phyloP scores from a whole-genome alignment of 768 basidiomycete species.

The Rubroboletus satanas region DNA sequence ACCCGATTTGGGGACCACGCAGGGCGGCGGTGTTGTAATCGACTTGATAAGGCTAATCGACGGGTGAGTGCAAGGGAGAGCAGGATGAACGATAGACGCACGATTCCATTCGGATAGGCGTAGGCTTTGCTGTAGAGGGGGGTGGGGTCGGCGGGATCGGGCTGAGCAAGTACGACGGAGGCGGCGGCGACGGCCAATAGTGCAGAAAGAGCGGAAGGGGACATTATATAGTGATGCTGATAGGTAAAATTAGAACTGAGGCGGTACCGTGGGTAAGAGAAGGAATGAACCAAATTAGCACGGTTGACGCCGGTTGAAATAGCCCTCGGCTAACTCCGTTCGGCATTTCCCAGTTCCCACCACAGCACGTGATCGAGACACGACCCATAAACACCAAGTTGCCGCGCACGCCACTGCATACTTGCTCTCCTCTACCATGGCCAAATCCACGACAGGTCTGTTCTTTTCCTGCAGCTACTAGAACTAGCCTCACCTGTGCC shows the following conservation, averaged over 20 bases:
- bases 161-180: conserved; percentile 31
- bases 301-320: conserved; percentile 13
- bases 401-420: conserved; percentile 2
- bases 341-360: conserved; percentile 10
- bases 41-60: conserved; percentile 47
- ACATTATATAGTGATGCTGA: conserved; percentile 25
- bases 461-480: neutral
- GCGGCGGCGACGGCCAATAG: conserved; percentile 32
- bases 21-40: conserved; percentile 35
- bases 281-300: neutral
- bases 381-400: conserved; percentile 22
- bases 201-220: conserved; percentile 40
- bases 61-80: neutral
- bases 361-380: conserved; percentile 29
- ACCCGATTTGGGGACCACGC: conserved; percentile 60
- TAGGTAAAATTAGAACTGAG: conserved; percentile 1
- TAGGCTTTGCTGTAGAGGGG: conserved; percentile 47
- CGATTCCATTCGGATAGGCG: conserved; percentile 42
- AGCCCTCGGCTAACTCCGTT: conserved; percentile 12
- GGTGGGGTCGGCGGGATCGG: conserved; percentile 39
- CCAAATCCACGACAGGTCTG: conserved; percentile 49
- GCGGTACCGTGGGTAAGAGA: neutral
- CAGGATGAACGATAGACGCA: conserved; percentile 19
- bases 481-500: conserved; percentile 2
- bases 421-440: conserved; percentile 36